Percentiles rank a stretch among this genome's conserved stretches.
These are phyloP conservation scores for Boechera divaricarpa DNA, from an alignment of 345 rosid species.

Conservation along the genomic window DNA sequence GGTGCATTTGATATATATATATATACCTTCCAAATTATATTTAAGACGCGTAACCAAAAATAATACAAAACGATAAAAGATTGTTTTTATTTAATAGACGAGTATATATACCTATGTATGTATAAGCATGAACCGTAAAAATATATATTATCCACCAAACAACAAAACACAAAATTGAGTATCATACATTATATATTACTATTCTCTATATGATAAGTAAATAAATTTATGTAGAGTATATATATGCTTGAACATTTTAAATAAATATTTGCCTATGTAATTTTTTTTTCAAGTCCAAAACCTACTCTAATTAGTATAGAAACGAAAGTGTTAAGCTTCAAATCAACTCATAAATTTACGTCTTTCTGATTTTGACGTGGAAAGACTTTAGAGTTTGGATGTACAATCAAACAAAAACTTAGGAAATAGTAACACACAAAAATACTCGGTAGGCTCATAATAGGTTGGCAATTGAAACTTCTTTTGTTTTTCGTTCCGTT, in stretches of 20 bases:
- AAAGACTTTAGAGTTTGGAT: not conserved
- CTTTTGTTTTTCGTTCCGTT: too few relatives aligned
- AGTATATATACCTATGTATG: not conserved
- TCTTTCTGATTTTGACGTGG: not conserved
- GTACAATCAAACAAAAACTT: not conserved
- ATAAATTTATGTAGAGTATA: not conserved
- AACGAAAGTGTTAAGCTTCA: not conserved
- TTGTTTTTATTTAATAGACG: not conserved
- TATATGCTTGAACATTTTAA: not conserved
- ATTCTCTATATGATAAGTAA: not conserved
- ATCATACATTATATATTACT: not conserved
- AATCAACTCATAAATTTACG: not conserved
- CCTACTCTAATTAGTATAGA: not conserved
- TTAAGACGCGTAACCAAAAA: constrained; percentile 12
- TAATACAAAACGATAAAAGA: not conserved
- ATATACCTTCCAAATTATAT: not conserved
- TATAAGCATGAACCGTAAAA: not conserved
- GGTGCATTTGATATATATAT: not conserved
- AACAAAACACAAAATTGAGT: not conserved
- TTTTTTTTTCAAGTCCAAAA: not conserved
- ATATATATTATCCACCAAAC: not conserved
- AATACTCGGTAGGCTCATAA: too few relatives aligned
- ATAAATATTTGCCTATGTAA: not conserved
- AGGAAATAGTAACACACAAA: not conserved
- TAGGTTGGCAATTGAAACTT: too few relatives aligned